Percentiles rank a stretch among this genome's conserved stretches.
Conservation (phyloP, 1,284 basidiomycete species). For the Cystobasidium slooffiae region DNA sequence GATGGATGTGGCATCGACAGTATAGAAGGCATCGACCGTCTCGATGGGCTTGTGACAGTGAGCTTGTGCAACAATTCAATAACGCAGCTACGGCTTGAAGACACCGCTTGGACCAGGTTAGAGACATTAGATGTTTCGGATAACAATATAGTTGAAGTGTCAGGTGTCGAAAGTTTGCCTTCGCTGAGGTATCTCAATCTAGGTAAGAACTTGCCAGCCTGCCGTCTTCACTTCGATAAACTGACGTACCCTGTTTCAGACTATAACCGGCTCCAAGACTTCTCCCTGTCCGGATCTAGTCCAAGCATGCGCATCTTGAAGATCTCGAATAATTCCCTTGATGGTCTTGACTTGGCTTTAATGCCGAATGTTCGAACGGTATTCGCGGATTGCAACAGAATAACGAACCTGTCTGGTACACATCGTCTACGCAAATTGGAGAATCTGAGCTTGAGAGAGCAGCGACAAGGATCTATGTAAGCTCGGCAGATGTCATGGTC, state of each 20-base stretch:
- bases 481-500: conserved; percentile 57
- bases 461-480: conserved; percentile 74
- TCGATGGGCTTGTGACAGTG: conserved; percentile 80
- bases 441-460: conserved; percentile 88
- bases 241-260: conserved; percentile 61
- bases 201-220: conserved; percentile 63
- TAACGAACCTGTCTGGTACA: conserved; percentile 62
- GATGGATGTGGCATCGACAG: conserved; percentile 79
- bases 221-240: not conserved
- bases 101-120: conserved; percentile 75
- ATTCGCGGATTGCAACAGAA: conserved; percentile 85
- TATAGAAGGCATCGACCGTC: conserved; percentile 75
- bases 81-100: conserved; percentile 66
- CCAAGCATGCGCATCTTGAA: conserved; percentile 79
- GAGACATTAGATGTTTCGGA: conserved; percentile 81
- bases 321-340: conserved; percentile 78
- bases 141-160: conserved; percentile 70
- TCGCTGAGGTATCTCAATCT: conserved; percentile 74
- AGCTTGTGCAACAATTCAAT: conserved; percentile 80
- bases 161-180: conserved; percentile 67
- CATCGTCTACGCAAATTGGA: conserved; percentile 72
- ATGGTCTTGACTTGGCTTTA: conserved; percentile 68
- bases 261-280: conserved; percentile 66
- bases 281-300: conserved; percentile 59
- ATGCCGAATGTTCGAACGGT: conserved; percentile 77